Conservation (phyloP, 176 grass and related monocot species). For the Avena insularis region DNA sequence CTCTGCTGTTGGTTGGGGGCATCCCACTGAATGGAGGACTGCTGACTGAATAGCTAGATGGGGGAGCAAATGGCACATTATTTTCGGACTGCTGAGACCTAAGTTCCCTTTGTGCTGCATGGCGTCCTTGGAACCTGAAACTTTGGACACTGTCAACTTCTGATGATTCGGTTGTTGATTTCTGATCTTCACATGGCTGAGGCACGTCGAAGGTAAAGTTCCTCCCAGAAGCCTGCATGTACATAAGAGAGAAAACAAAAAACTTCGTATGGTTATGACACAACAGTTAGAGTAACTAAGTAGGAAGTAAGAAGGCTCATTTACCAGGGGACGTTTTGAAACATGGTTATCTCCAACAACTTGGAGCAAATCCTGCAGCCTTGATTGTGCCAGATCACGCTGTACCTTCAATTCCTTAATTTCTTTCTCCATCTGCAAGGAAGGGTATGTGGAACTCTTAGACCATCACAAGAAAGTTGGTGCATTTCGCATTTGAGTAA, state of each 20-base stretch:
- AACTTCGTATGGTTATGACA: background rate
- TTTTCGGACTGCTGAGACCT: conserved; percentile 46
- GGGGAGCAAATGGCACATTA: conserved; percentile 14
- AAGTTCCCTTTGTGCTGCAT: conserved; percentile 34
- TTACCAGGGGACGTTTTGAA: conserved; percentile 60
- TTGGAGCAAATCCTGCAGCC: conserved; percentile 70
- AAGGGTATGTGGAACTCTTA: conserved; percentile 42
- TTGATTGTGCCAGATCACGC: conserved; percentile 75
- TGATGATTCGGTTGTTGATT: conserved; percentile 55
- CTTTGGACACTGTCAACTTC: conserved; percentile 51
- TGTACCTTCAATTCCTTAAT: conserved; percentile 88
- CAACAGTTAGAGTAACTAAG: background rate
- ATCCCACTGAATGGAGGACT: conserved; percentile 63
- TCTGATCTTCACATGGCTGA: conserved; percentile 64
- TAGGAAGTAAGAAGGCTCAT: conserved; percentile 11
- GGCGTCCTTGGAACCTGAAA: conserved; percentile 43
- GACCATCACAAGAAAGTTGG: background rate
- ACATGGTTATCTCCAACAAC: conserved; percentile 71
- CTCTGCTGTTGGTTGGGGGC: conserved; percentile 48
- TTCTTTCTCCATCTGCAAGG: conserved; percentile 91
- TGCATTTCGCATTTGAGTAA: conserved; percentile 16
- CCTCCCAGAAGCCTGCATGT: conserved; percentile 62
- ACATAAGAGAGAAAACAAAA: conserved; percentile 35
- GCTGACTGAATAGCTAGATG: conserved; percentile 51
- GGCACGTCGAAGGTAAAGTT: conserved; percentile 65